Conservation (phyloP, 2,329 filamentous ascomycete genomes). For the Pestalotiopsis sp. region DNA sequence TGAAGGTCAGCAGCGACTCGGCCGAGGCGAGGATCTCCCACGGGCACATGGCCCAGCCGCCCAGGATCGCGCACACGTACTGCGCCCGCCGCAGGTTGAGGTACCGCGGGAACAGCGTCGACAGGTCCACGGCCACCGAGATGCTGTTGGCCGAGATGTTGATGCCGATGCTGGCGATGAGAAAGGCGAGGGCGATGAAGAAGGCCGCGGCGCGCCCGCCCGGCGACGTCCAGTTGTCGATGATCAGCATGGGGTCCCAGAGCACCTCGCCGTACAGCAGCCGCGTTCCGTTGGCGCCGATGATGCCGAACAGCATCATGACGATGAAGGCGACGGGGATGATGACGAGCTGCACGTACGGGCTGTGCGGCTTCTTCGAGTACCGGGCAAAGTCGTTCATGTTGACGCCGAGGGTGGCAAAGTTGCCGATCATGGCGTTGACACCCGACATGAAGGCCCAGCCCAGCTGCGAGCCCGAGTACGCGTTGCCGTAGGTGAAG, state of each 20-base stretch:
- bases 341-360: slow-evolving; percentile 26
- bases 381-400: slow-evolving; percentile 22
- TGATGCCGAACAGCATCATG: slow-evolving; percentile 29
- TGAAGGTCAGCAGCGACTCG: slow-evolving; percentile 16
- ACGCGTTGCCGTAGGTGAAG: slow-evolving; percentile 22
- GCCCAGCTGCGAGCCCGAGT: slow-evolving; percentile 23
- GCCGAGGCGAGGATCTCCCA: slow-evolving; percentile 18
- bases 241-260: slow-evolving; percentile 18
- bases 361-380: slow-evolving; percentile 18
- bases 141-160: slow-evolving; percentile 20
- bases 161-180: slow-evolving; percentile 18
- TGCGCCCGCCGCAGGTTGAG: slow-evolving; percentile 17
- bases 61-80: slow-evolving; percentile 16
- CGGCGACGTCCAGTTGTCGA: slow-evolving; percentile 18
- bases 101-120: slow-evolving; percentile 17
- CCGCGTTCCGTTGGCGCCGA: slow-evolving; percentile 23
- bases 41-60: slow-evolving; percentile 17
- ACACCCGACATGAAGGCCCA: slow-evolving; percentile 32
- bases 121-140: slow-evolving; percentile 17
- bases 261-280: slow-evolving; percentile 16
- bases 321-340: slow-evolving; percentile 26
- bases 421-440: slow-evolving; percentile 27
- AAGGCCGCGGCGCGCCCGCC: slow-evolving; percentile 18
- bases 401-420: slow-evolving; percentile 20
- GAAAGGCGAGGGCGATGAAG: slow-evolving; percentile 17